These are phyloP conservation scores for Sporobolus alterniflorus DNA, from an alignment of 202 grass and related monocot genomes.

Conservation along the genomic window DNA sequence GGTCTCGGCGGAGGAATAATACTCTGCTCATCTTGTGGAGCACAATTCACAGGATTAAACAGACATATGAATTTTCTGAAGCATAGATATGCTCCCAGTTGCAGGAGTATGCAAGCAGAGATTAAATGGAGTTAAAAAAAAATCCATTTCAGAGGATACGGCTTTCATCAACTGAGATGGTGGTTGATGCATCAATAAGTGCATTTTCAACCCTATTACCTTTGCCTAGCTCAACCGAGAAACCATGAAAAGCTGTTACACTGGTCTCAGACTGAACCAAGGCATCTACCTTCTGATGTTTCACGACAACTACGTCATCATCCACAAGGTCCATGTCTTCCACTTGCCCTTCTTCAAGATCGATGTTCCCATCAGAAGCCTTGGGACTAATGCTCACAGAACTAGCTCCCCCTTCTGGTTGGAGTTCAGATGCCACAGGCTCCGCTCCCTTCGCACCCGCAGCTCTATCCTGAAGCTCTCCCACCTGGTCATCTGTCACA, in stretches of 20 bases:
- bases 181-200: slow-evolving; percentile 25
- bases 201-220: slow-evolving; percentile 5
- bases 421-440: slow-evolving; percentile 14
- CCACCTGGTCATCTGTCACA: neutral
- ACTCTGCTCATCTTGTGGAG: slow-evolving; percentile 4
- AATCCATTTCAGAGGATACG: slow-evolving; percentile 70
- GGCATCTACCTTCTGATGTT: slow-evolving; percentile 46
- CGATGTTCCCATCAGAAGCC: neutral
- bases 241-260: slow-evolving; percentile 31
- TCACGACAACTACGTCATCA: slow-evolving; percentile 48
- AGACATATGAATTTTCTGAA: slow-evolving; percentile 20
- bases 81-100: slow-evolving; percentile 7
- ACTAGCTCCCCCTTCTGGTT: slow-evolving; percentile 13
- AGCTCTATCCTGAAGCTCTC: slow-evolving; percentile 13
- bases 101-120: slow-evolving; percentile 24
- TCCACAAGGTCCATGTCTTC: slow-evolving; percentile 91
- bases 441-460: slow-evolving; percentile 12
- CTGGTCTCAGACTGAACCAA: slow-evolving; percentile 25
- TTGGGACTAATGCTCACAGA: neutral
- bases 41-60: slow-evolving; percentile 8
- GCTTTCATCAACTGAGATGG: slow-evolving; percentile 52
- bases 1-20: neutral
- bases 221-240: slow-evolving; percentile 22
- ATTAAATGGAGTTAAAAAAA: slow-evolving; percentile 28
- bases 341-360: slow-evolving; percentile 61